Percentiles rank a stretch among this genome's conserved stretches.
Evolutionary conservation across 345 rosid species (phyloP).

Genomic region (Arabis alpina): DNA sequence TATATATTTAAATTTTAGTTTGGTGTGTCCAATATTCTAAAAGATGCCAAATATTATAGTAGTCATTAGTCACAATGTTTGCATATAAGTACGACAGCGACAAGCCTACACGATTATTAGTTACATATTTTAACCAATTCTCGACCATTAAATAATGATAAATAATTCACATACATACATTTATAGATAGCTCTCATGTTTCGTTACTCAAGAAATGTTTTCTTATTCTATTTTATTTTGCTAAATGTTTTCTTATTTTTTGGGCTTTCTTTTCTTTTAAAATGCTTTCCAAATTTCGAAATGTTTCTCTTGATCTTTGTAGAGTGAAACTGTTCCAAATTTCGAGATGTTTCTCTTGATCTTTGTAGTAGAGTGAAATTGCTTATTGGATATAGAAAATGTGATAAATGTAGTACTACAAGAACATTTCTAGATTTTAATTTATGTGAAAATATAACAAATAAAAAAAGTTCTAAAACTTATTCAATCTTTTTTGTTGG

Average conservation of each 20-base stretch:
- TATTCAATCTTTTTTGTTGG: too few species aligned
- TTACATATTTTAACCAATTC: neutral
- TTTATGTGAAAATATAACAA: too few species aligned
- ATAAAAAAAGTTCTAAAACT: too few species aligned
- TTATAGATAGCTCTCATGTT: neutral
- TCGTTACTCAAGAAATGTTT: conserved; percentile 11
- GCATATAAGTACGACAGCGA: too few species aligned
- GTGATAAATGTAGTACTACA: neutral
- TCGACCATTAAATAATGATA: neutral
- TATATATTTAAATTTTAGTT: too few species aligned
- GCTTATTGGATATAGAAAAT: neutral
- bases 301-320: neutral
- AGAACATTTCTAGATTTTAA: too few species aligned
- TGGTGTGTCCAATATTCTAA: neutral
- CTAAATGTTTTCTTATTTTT: neutral
- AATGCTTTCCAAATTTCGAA: neutral
- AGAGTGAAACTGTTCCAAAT: neutral
- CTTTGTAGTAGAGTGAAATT: neutral
- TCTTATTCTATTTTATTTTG: too few species aligned
- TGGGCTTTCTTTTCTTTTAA: neutral
- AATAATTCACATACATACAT: neutral
- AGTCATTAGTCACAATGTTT: conserved; percentile 23
- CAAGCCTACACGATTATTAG: too few species aligned
- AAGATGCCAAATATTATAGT: conserved; percentile 8
- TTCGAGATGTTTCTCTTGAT: conserved; percentile 10